A percentile compares a stretch with the other conserved stretches of the same genome.
Conservation (phyloP, 306 rosid genomes). For the Cicer bijugum region DNA sequence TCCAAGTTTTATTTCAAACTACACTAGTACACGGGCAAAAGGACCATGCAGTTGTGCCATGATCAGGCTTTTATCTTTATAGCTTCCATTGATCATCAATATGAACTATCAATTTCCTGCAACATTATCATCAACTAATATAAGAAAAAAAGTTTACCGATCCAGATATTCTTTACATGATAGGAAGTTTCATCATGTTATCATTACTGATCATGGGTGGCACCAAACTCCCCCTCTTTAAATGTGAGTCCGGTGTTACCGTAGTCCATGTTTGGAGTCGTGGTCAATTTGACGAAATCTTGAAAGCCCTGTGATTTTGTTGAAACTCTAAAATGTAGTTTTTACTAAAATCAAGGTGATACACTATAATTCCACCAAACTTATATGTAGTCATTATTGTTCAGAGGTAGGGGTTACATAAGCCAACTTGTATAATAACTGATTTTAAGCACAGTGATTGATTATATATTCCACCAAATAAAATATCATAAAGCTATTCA, state of each 20-base stretch:
- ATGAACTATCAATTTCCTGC: conserved; percentile 28
- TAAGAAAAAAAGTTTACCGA: conserved; percentile 9
- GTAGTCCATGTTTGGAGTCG: not conserved
- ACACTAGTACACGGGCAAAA: not conserved
- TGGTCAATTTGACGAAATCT: no score
- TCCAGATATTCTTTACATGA: not conserved
- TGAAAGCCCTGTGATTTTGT: no score
- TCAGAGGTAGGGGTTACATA: not conserved
- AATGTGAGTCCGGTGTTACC: not conserved
- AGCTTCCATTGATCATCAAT: conserved; percentile 19
- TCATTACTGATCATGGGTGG: not conserved
- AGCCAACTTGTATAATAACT: not conserved
- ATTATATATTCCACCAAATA: conserved; percentile 16
- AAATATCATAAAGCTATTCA: conserved; percentile 3
- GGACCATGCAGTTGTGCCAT: not conserved
- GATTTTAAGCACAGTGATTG: not conserved
- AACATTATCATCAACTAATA: conserved; percentile 31
- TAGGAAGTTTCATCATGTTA: conserved; percentile 12
- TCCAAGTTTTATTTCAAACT: conserved; percentile 28
- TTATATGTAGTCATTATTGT: not conserved
- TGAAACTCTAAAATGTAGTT: no score
- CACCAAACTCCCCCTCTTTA: not conserved
- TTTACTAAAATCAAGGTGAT: no score
- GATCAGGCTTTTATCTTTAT: conserved; percentile 12
- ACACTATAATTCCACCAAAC: no score